Conservation (phyloP, 176 grass and related monocot species). For the Musa schizocarpa region DNA sequence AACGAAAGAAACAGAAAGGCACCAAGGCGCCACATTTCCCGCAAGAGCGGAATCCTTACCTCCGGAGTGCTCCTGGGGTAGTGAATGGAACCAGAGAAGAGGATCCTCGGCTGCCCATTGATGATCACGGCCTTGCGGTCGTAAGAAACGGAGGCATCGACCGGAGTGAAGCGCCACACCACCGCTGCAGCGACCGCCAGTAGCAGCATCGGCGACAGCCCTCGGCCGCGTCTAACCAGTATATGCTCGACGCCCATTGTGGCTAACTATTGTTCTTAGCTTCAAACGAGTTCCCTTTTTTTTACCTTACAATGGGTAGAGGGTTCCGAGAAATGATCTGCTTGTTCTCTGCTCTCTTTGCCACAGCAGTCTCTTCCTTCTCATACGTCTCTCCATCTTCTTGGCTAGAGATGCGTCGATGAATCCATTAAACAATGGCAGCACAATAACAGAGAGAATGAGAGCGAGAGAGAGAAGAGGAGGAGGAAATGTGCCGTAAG, state of each 20-base stretch:
- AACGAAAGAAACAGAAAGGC: background rate
- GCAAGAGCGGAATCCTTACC: conserved; percentile 22
- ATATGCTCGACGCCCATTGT: background rate
- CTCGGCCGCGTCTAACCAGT: background rate
- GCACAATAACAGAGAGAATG: too few species aligned
- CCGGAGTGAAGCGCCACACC: conserved; percentile 16
- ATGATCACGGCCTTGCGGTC: conserved; percentile 69
- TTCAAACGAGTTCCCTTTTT: background rate
- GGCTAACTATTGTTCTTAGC: background rate
- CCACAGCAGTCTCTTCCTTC: background rate
- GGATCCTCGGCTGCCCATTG: conserved; percentile 69
- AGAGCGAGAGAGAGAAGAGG: too few species aligned
- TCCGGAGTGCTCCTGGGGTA: conserved; percentile 76
- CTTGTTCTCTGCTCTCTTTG: background rate
- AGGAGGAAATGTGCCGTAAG: too few species aligned
- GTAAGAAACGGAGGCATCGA: conserved; percentile 53
- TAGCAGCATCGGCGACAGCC: conserved; percentile 3
- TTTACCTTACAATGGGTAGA: background rate
- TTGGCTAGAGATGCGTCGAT: background rate
- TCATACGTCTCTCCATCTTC: background rate
- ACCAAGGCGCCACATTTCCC: background rate
- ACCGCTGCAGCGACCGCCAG: background rate
- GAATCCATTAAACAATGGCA: too few species aligned
- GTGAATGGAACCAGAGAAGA: conserved; percentile 93
- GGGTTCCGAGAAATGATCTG: background rate